Evolutionary conservation across 805 yeast genomes (phyloP), one percentile per base, ranked within the genome.

Genomic region (Candida mattraensis): DNA sequence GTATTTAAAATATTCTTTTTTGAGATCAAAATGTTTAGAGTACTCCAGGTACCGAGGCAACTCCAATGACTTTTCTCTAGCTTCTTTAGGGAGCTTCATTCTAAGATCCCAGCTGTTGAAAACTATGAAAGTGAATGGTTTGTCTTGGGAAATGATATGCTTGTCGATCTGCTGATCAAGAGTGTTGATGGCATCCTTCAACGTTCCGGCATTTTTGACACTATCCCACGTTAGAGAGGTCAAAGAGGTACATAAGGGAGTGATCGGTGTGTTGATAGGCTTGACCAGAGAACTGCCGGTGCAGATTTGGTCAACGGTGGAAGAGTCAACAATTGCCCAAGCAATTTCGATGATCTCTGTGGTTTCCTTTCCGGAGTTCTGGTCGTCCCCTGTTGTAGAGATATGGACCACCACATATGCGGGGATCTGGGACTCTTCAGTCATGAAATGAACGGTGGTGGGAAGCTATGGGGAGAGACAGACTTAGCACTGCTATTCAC

Each of bases 61-160:
- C 4, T 69, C 72, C 39, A 83, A 79, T 8, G 76, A 72, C 54
- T 83, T 78, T 54, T 86, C 95, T 25, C 87, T 69, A 6, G 95
- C 86, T 56, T 87, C 95, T 30, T 94, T 71, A 9, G 84, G 83
- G 22, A 89, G 63, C 52, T 81, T 83, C 30, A 89, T 89, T 41
- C 88, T 71, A 30, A 88, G 64, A 50, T 81, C 81, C 81, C 83
- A 79, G 11, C 74, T 64, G 51, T 78, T 77, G 42, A 77, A 66
- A 1, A 87, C 72, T 31, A 87, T 80, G 47, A 87, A 76, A 3
- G 79, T 67, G 55, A 85, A 81, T 24, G 78, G 80, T 31, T 60
- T 56, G 8, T 65, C 64, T 24, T 66, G 58, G 20, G 66, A 48
- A 9, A 69, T 56, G 20, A 75, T 54, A 30, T 64, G 54, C 28